Conservation (phyloP, 345 rosid genomes). For the Angophora floribunda region DNA sequence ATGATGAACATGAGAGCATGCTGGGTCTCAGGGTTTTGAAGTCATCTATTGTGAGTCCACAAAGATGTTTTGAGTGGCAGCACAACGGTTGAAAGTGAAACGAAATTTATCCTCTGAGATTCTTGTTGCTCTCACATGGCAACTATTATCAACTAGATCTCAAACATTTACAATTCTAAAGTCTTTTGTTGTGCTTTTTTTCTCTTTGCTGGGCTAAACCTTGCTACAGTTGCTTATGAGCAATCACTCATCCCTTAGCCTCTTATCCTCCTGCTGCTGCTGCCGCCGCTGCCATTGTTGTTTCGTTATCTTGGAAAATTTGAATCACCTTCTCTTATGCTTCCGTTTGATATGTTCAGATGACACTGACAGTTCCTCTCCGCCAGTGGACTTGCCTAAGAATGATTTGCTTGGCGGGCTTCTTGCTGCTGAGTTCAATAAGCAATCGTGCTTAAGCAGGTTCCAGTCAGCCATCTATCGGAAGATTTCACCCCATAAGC, state of each 20-base stretch:
- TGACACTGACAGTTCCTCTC: conserved; percentile 8
- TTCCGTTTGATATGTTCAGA: conserved; percentile 3
- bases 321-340: not conserved
- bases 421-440: conserved; percentile 43
- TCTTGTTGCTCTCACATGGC: not conserved
- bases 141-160: not conserved
- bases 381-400: not conserved
- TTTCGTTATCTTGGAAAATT: not conserved
- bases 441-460: conserved; percentile 45
- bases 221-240: not conserved
- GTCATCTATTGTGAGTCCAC: not conserved
- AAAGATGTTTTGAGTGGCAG: not conserved
- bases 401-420: conserved; percentile 41
- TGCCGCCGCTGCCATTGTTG: not conserved
- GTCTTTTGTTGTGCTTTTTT: not conserved
- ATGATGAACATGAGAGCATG: not conserved
- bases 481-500: conserved; percentile 36
- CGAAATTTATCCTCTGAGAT: not conserved
- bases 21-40: not conserved
- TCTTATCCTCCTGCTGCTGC: not conserved
- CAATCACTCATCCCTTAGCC: not conserved
- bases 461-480: conserved; percentile 36
- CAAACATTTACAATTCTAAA: not conserved
- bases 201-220: not conserved
- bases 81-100: not conserved